These are phyloP conservation scores for Corynespora cassiicola DNA, from an alignment of 2,329 filamentous ascomycete genomes.

Conservation along the genomic window DNA sequence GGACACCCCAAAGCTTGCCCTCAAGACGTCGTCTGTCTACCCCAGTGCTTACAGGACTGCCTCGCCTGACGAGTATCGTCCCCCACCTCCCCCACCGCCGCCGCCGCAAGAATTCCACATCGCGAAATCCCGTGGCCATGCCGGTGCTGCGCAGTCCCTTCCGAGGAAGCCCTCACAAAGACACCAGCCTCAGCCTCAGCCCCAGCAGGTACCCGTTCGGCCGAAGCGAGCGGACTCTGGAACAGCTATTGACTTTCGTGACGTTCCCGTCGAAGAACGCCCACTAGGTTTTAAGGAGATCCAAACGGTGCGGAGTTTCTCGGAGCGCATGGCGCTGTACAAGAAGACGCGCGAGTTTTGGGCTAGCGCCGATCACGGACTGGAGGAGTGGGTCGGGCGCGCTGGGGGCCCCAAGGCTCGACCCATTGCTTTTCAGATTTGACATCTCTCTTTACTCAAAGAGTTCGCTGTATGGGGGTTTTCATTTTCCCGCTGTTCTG, in stretches of 20 bases:
- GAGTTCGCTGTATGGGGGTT: too few species aligned
- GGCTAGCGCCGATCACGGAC: conserved; percentile 41
- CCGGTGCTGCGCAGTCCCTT: too few species aligned
- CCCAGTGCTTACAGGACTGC: too few species aligned
- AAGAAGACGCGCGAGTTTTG: conserved; percentile 42
- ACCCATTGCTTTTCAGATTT: conserved; percentile 1
- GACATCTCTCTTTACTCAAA: not conserved
- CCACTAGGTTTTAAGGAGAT: conserved; percentile 41
- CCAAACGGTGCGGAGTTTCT: conserved; percentile 26
- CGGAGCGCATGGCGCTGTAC: conserved; percentile 38
- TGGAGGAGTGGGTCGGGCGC: conserved; percentile 34
- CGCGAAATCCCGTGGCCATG: too few species aligned
- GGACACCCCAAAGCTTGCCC: not conserved
- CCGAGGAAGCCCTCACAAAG: too few species aligned
- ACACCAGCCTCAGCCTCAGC: not conserved
- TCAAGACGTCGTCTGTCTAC: too few species aligned
- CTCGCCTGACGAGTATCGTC: too few species aligned
- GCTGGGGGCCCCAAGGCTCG: conserved; percentile 6
- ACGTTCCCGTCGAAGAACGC: conserved; percentile 23
- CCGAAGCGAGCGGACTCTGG: conserved; percentile 38
- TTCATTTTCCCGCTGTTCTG: too few species aligned
- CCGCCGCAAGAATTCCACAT: too few species aligned
- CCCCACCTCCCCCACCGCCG: conserved; percentile 6
- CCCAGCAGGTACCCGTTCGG: conserved; percentile 12
- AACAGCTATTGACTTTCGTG: conserved; percentile 34